Base-by-base conservation (phyloP, 2,329 filamentous ascomycete species). In the Microdochium nivale region DNA sequence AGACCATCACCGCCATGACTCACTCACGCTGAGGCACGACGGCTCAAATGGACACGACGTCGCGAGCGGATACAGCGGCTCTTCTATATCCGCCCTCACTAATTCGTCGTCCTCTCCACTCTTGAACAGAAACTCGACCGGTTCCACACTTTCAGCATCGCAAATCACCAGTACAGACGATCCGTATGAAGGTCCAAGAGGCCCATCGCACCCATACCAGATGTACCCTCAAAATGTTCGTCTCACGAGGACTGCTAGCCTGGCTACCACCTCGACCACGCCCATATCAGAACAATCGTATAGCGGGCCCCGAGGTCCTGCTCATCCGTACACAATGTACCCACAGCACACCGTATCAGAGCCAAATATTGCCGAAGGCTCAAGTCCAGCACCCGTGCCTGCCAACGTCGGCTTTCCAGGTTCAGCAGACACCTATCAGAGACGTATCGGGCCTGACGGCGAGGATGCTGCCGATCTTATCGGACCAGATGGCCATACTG, bases 381-480 rank as follows among this genome's bases (percentile, higher is more conserved):
- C 52, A 65, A 59, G 14, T 44, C 40, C 40, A 63, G 55, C 57
- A 60, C 71, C 65, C 53, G 87, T 84, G 55, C 86, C 81, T 1
- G 40, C 40, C 19, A 44, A 21, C 13, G 78, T 94, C 14, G 90
- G 89, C 3, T 96, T 95, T 58, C 83, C 84, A 7, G 85, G 85
- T 5, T 71, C 83, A 33, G 74, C 75, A 5, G 80, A 79, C 54
- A 72, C 78, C 51, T 95, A 90, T 60, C 87, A 86, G 61, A 76
- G 87, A 55, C 82, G 86, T 49, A 69, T 89, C 49, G 88, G 87
- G 0, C 86, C 88, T 0, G 87, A 90, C 52, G 89, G 89, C 50
- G 90, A 96, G 68, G 91, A 96, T 59, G 74, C 81, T n/a, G 89
- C 86, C 47, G 90, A 91, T 64, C 81, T 96, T 51, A 86, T 96